A percentile compares a stretch with the other conserved stretches of the same genome.
Conservation (phyloP, 2,329 filamentous ascomycete species). For the Penicillium hesseltinei region DNA sequence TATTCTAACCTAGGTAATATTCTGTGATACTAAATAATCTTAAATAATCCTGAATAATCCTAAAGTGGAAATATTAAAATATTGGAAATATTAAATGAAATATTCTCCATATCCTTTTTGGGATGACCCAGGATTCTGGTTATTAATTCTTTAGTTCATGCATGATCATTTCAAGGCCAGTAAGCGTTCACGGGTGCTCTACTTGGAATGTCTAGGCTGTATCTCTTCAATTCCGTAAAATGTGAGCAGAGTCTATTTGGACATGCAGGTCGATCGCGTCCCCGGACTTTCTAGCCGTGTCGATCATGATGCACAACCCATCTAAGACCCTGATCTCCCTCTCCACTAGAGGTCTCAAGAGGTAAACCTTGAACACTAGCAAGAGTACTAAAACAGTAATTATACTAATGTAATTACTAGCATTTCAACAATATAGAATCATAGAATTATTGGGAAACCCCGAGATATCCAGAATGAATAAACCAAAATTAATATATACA, state of each 20-base stretch:
- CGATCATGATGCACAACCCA: conserved; percentile 4
- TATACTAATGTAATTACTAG: neutral
- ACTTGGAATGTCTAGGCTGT: conserved; percentile 24
- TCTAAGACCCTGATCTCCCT: conserved; percentile 6
- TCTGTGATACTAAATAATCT: too few species aligned
- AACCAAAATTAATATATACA: neutral
- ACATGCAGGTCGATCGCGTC: conserved; percentile 21
- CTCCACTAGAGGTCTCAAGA: conserved; percentile 6
- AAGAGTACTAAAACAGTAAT: neutral
- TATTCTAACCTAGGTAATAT: too few species aligned
- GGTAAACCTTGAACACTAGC: neutral
- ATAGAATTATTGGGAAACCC: neutral
- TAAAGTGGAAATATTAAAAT: too few species aligned
- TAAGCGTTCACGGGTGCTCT: conserved; percentile 3
- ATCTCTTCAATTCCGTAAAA: conserved; percentile 23
- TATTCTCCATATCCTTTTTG: neutral
- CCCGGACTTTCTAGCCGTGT: conserved; percentile 10
- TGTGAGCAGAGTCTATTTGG: conserved; percentile 28
- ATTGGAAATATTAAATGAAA: neutral
- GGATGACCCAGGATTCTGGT: neutral
- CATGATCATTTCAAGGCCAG: conserved; percentile 1
- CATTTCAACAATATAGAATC: neutral
- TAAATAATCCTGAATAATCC: too few species aligned
- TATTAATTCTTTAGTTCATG: neutral
- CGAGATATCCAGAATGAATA: neutral